Conservation (phyloP, 1,139 yeast species). For the Kodamaea sp. region DNA sequence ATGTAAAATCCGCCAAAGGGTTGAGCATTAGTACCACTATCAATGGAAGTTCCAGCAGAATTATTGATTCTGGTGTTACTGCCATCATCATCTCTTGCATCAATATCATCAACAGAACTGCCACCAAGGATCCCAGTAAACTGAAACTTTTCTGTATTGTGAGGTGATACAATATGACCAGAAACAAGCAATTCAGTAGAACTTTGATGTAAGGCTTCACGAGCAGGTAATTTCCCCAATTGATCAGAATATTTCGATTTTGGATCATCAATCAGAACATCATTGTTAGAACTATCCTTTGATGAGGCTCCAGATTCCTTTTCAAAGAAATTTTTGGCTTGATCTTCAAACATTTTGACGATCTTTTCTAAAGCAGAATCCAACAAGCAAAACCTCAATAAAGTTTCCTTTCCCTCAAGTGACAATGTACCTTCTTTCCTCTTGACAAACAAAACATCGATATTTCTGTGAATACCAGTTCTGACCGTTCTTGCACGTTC, state of each 20-base stretch:
- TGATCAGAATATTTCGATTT: neutral
- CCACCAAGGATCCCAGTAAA: constrained; percentile 22
- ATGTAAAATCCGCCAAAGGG: constrained; percentile 17
- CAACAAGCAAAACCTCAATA: constrained; percentile 41
- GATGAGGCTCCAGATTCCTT: neutral
- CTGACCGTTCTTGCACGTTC: constrained; percentile 42
- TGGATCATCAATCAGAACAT: constrained; percentile 10
- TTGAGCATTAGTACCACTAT: constrained; percentile 11
- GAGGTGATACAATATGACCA: constrained; percentile 54
- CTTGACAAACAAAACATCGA: constrained; percentile 37
- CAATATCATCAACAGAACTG: neutral
- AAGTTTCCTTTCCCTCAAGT: constrained; percentile 44
- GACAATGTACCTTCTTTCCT: constrained; percentile 37
- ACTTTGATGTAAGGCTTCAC: constrained; percentile 43
- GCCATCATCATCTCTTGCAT: neutral
- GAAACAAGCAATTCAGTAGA: constrained; percentile 50
- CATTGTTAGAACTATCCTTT: neutral
- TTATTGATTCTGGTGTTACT: neutral
- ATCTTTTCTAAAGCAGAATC: constrained; percentile 44
- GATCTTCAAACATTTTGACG: constrained; percentile 43
- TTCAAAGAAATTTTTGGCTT: constrained; percentile 19
- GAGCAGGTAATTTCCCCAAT: constrained; percentile 8
- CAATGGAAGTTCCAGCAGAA: constrained; percentile 7
- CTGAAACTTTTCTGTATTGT: constrained; percentile 19
- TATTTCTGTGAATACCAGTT: constrained; percentile 39